Base-by-base conservation (phyloP, 176 grass and related monocot genomes). In the Oryza meridionalis region DNA sequence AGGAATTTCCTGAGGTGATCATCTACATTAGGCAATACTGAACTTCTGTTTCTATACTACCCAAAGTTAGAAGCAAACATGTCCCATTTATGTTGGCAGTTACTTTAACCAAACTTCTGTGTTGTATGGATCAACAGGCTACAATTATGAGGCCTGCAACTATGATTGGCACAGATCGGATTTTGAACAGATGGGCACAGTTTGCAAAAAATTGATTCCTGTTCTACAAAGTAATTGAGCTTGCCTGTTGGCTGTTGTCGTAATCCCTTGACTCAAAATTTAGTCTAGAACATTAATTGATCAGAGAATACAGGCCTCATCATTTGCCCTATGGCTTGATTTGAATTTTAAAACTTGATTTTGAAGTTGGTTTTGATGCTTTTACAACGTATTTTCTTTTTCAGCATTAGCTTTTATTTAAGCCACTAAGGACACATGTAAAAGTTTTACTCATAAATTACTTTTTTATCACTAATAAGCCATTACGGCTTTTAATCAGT, bases 181-280 rank as follows among this genome's bases (percentile, higher is more conserved):
- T 95, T 73, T 82, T 96, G 90, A 99, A 94, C 80, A 94, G 82
- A 89, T 99, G 96, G 96, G 96, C 96, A 42, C 91, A 90, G 25
- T 99, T 92, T 70, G 83, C 75, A n/a, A 99, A 94, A 77, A 99
- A 87, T 61, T 99, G 88, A 77, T 21, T 78, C 61, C 70, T 91
- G 91, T 80, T 86, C 88, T 49, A 84, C 96, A 77, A 99, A 94
- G 96, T 99, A 93, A 79, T 85, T 86, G 61, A 32, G 53, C 67
- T 78, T 79, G 3, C 71, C 40, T 87, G 6, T 65, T 84, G 51
- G 15, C 65, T 73, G 9, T 62, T 70, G 11, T 70, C 1, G 11
- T 47, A 65, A 45, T 73, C 22, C 11, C 27, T 81, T 61, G 65
- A 77, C 49, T 72, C 74, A 26, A 72, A 58, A 83, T 51, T 72